Percentiles rank a stretch among this genome's conserved stretches.
These are phyloP conservation scores for Tolypocladium amazonense DNA, from an alignment of 2,329 filamentous ascomycete species.

Conservation along the genomic window DNA sequence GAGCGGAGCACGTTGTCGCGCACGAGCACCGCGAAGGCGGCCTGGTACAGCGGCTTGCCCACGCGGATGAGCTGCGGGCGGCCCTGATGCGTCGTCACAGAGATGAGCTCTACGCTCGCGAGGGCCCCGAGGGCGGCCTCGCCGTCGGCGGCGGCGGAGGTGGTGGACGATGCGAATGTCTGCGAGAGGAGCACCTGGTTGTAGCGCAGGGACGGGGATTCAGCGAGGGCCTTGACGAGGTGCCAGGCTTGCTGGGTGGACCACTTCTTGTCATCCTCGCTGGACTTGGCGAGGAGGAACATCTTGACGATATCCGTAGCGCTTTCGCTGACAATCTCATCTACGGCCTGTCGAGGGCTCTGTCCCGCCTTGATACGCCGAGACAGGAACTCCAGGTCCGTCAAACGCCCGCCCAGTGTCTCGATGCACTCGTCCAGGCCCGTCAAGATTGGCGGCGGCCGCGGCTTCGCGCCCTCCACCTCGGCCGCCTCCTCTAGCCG, in stretches of 20 bases:
- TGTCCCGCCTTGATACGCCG: conserved; percentile 81
- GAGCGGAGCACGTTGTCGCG: conserved; percentile 63
- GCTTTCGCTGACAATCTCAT: conserved; percentile 81
- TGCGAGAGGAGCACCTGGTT: conserved; percentile 74
- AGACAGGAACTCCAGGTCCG: conserved; percentile 89
- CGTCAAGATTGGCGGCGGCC: conserved; percentile 35
- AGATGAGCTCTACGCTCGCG: conserved; percentile 77
- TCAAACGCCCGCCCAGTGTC: conserved; percentile 80
- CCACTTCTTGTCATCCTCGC: conserved; percentile 50
- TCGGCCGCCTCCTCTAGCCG: conserved; percentile 17
- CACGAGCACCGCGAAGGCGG: conserved; percentile 66
- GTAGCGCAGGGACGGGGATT: conserved; percentile 62
- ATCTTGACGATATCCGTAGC: conserved; percentile 89
- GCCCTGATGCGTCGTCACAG: conserved; percentile 61
- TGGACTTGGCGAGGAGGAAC: conserved; percentile 61
- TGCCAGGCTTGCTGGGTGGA: conserved; percentile 83
- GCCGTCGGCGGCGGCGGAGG: conserved; percentile 41
- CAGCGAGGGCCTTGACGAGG: conserved; percentile 67
- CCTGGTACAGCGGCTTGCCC: conserved; percentile 76
- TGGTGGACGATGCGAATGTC: conserved; percentile 54
- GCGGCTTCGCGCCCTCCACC: conserved; percentile 13
- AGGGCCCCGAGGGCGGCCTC: conserved; percentile 71
- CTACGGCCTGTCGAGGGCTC: conserved; percentile 66
- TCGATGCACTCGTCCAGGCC: conserved; percentile 77
- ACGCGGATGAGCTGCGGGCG: conserved; percentile 68